A percentile compares a stretch with the other conserved stretches of the same genome.
Evolutionary conservation across 371 early-diverging fungal species (phyloP).

Genomic region (Vairimorpha ceranae): DNA sequence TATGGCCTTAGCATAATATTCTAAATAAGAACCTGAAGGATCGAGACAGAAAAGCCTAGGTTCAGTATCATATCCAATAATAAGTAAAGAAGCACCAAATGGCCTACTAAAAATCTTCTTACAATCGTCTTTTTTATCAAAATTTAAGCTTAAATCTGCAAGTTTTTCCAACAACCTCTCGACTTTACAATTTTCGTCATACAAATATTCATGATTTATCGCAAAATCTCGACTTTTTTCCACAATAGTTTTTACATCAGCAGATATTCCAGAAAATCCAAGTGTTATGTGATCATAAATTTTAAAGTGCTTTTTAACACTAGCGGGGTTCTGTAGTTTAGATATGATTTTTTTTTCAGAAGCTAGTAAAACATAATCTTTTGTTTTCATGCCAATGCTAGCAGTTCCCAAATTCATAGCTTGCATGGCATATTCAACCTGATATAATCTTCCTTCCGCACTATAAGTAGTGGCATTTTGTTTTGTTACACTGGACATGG

Average conservation of each 20-base stretch:
- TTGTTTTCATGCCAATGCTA: conserved; percentile 55
- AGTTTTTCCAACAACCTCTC: conserved; percentile 58
- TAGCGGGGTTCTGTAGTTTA: conserved; percentile 53
- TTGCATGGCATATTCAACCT: conserved; percentile 64
- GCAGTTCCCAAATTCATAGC: conserved; percentile 63
- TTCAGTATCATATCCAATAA: conserved; percentile 89
- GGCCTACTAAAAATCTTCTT: conserved; percentile 68
- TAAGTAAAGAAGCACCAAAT: conserved; percentile 91
- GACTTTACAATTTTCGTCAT: conserved; percentile 52
- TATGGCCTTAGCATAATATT: conserved; percentile 85
- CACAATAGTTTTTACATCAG: conserved; percentile 61
- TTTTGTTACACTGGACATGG: conserved; percentile 16
- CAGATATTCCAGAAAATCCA: conserved; percentile 60
- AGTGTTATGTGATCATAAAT: conserved; percentile 58
- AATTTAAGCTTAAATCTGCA: conserved; percentile 57
- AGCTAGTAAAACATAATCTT: conserved; percentile 54
- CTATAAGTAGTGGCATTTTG: conserved; percentile 60
- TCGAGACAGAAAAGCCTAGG: conserved; percentile 92
- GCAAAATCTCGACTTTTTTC: conserved; percentile 50
- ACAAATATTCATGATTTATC: conserved; percentile 52
- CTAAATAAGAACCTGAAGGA: conserved; percentile 84
- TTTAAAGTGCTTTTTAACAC: conserved; percentile 60
- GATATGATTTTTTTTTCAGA: conserved; percentile 63
- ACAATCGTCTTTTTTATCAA: conserved; percentile 57
- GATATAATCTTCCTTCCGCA: conserved; percentile 62